phyloP scores from a whole-genome alignment of 306 rosid genomes.

The Sophora flavescens region DNA sequence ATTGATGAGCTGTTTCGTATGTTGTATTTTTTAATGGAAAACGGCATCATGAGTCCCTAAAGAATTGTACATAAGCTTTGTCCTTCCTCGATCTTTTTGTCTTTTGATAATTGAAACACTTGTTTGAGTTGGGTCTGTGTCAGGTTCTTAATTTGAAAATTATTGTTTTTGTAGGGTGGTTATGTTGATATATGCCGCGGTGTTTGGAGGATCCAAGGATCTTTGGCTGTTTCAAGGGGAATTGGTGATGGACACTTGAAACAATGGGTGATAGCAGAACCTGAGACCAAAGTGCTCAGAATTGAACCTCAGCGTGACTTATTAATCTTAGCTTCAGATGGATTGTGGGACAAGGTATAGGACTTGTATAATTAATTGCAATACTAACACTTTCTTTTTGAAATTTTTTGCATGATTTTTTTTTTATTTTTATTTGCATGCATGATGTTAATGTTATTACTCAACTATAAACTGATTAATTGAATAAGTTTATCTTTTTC shows the following conservation, averaged over 20 bases:
- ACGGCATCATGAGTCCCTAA: no score
- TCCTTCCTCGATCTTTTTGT: not conserved
- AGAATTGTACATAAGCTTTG: no score
- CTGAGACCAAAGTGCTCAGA: constrained; percentile 72
- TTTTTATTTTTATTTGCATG: no score
- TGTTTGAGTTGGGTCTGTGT: constrained; percentile 8
- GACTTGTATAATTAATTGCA: constrained; percentile 12
- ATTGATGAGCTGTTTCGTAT: no score
- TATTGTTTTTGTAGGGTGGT: constrained; percentile 73
- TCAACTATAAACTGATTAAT: not conserved
- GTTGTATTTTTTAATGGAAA: no score
- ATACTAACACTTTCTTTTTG: not conserved
- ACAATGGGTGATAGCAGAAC: constrained; percentile 88
- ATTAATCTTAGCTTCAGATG: constrained; percentile 91
- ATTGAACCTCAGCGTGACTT: constrained; percentile 79
- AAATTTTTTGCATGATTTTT: not conserved
- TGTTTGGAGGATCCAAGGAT: constrained; percentile 89
- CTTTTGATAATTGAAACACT: not conserved
- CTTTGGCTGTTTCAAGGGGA: constrained; percentile 87
- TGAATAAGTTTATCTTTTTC: constrained; percentile 29
- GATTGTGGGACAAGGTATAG: constrained; percentile 94
- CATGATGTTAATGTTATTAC: not conserved
- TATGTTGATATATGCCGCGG: constrained; percentile 89
- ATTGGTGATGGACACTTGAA: constrained; percentile 85
- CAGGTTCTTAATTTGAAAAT: constrained; percentile 36